A percentile compares a stretch with the other conserved stretches of the same genome.
Conservation (phyloP, 2,329 filamentous ascomycete genomes). For the Aspergillus sclerotialis region DNA sequence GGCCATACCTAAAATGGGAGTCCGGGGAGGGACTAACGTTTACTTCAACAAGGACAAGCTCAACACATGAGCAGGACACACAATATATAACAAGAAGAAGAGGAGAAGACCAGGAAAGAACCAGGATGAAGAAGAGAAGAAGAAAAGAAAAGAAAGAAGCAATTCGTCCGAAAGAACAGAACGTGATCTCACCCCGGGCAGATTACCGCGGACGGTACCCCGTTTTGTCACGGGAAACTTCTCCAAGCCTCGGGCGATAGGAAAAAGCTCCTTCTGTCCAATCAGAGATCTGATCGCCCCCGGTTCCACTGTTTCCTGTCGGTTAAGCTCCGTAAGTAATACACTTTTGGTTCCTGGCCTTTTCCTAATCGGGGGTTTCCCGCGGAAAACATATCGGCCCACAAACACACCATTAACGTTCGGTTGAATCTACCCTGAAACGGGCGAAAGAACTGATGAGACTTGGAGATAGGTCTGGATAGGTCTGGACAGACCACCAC, state of each 20-base stretch:
- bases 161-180: neutral
- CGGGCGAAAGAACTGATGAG: too few species aligned
- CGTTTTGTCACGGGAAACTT: neutral
- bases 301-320: neutral
- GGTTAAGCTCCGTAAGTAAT: neutral
- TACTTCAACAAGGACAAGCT: neutral
- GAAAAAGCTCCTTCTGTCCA: neutral
- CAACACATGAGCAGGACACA: neutral
- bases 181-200: neutral
- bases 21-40: neutral
- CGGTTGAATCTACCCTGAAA: too few species aligned
- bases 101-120: conserved; percentile 2
- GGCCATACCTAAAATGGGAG: conserved; percentile 17
- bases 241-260: neutral
- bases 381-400: neutral
- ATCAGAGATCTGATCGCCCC: neutral
- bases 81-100: conserved; percentile 1
- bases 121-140: conserved; percentile 3
- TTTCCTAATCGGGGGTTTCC: neutral
- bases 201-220: conserved; percentile 1
- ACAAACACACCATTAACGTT: too few species aligned
- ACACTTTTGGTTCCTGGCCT: neutral
- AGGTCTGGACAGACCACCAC: too few species aligned
- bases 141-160: conserved; percentile 1
- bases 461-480: too few species aligned